Conservation (phyloP, 192 early-diverging fungal genomes). For the Linnemannia hyalina region DNA sequence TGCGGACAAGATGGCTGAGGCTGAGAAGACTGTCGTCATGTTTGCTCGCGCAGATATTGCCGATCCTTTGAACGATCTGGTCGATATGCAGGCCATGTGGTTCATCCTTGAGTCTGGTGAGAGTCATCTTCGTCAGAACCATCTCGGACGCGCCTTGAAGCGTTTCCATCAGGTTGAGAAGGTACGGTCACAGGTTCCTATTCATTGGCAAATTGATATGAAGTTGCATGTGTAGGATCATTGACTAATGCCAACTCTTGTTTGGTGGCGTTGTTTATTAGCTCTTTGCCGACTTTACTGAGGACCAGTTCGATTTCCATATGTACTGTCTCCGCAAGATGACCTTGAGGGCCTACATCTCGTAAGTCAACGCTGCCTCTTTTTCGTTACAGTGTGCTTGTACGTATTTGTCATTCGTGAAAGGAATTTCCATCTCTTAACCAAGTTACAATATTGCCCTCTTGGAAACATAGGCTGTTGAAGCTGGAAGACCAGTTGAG, state of each 20-base stretch:
- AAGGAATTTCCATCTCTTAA: not conserved
- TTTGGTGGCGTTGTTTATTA: conserved; percentile 4
- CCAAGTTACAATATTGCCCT: not conserved
- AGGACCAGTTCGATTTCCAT: conserved; percentile 98
- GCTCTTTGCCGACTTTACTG: conserved; percentile 87
- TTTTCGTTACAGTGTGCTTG: not conserved
- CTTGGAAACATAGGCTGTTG: conserved; percentile 64
- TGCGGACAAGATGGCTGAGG: conserved; percentile 82
- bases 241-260: not conserved
- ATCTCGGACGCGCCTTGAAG: conserved; percentile 89
- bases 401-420: not conserved
- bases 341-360: conserved; percentile 88
- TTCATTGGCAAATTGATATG: not conserved
- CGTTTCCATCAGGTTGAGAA: conserved; percentile 86
- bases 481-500: conserved; percentile 83
- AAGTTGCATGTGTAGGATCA: not conserved
- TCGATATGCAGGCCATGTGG: conserved; percentile 95
- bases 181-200: conserved; percentile 28
- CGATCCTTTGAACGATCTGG: conserved; percentile 83
- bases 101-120: conserved; percentile 85
- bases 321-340: conserved; percentile 91
- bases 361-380: conserved; percentile 54
- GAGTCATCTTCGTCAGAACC: conserved; percentile 73
- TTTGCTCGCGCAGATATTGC: conserved; percentile 81
- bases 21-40: conserved; percentile 85